Evolutionary conservation across 768 basidiomycete species (phyloP).

Genomic region (Leccinellum rugosiceps): DNA sequence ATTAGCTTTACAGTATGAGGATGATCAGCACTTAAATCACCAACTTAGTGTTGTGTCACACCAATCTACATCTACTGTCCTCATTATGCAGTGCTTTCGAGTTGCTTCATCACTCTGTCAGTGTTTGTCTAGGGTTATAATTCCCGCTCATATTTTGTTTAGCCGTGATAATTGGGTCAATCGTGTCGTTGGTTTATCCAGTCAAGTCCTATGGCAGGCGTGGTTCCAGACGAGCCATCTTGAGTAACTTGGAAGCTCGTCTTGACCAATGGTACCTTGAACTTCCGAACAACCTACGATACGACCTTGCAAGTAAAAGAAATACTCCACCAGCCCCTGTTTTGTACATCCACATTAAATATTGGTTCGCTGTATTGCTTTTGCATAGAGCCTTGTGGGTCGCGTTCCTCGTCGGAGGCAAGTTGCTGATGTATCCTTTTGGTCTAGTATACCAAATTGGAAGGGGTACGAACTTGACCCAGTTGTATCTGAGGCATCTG

Average conservation of each 20-base stretch:
- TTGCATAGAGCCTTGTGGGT: slow-evolving; percentile 80
- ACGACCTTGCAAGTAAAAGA: slow-evolving; percentile 53
- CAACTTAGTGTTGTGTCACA: slow-evolving; percentile 37
- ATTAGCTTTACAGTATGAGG: slow-evolving; percentile 48
- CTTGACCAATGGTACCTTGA: slow-evolving; percentile 74
- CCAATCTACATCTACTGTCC: slow-evolving; percentile 40
- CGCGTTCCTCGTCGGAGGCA: background rate
- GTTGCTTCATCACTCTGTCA: slow-evolving; percentile 58
- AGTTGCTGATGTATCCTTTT: slow-evolving; percentile 10
- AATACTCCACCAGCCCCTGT: slow-evolving; percentile 60
- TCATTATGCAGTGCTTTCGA: slow-evolving; percentile 52
- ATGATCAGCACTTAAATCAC: slow-evolving; percentile 53
- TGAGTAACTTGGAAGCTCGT: slow-evolving; percentile 57
- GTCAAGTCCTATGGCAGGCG: slow-evolving; percentile 51
- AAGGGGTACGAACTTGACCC: slow-evolving; percentile 43
- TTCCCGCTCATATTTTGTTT: slow-evolving; percentile 3
- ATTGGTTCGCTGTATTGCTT: slow-evolving; percentile 72
- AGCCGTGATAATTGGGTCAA: slow-evolving; percentile 67
- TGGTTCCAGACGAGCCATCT: slow-evolving; percentile 44
- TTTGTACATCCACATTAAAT: slow-evolving; percentile 66
- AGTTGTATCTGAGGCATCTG: background rate
- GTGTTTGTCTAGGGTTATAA: slow-evolving; percentile 20
- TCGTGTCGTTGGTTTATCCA: slow-evolving; percentile 69
- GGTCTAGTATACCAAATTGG: slow-evolving; percentile 66
- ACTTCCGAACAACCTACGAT: slow-evolving; percentile 61